A percentile compares a stretch with the other conserved stretches of the same genome.
Conservation (phyloP, 345 rosid genomes). For the Eucalyptus viminalis region DNA sequence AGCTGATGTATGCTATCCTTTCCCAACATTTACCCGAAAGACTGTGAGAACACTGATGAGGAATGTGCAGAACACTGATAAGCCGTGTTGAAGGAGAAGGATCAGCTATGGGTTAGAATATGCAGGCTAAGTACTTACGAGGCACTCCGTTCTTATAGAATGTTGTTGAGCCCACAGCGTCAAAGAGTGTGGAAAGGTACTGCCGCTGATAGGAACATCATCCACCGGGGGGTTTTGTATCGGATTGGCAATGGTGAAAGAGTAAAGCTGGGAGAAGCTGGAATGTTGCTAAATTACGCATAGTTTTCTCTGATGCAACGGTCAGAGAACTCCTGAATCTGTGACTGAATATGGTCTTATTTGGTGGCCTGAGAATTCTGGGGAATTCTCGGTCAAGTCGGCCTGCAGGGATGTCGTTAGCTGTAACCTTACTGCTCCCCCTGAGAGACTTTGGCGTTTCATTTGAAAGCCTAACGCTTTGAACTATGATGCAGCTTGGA, state of each 20-base stretch:
- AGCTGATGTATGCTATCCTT: background rate
- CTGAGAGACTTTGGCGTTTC: background rate
- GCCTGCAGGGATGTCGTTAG: background rate
- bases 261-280: background rate
- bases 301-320: background rate
- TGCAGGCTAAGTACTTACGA: background rate
- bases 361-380: background rate
- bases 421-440: background rate
- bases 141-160: background rate
- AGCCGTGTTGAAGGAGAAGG: background rate
- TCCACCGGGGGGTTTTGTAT: background rate
- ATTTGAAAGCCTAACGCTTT: background rate
- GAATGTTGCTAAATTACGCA: background rate
- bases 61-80: background rate
- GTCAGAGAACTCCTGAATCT: background rate
- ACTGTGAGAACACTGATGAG: background rate
- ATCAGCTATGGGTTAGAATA: background rate
- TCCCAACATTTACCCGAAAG: background rate
- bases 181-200: background rate
- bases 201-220: background rate
- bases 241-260: background rate
- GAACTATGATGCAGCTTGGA: background rate
- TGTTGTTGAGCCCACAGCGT: background rate
- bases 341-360: background rate
- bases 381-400: background rate